These are phyloP conservation scores for Cladosporium sphaerospermum DNA, from an alignment of 2,329 filamentous ascomycete genomes.

Conservation along the genomic window DNA sequence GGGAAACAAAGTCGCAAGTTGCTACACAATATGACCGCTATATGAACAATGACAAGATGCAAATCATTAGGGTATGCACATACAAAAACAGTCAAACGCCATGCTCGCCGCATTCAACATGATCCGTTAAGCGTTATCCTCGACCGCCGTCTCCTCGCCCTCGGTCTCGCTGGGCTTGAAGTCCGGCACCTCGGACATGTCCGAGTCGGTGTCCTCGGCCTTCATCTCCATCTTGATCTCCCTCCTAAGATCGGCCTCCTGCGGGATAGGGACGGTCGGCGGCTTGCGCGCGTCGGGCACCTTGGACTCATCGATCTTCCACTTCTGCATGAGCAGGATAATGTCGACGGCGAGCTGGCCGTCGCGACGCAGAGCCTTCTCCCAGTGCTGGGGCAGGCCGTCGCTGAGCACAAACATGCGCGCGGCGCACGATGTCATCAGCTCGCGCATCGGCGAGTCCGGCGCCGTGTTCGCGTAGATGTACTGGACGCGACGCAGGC, in stretches of 20 bases:
- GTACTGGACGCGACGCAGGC: constrained; percentile 46
- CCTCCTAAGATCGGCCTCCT: constrained; percentile 28
- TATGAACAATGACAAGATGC: too few relatives aligned
- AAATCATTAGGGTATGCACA: background rate
- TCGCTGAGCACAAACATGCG: constrained; percentile 46
- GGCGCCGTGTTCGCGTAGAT: constrained; percentile 28
- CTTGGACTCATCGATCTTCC: constrained; percentile 43
- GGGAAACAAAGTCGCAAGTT: too few relatives aligned
- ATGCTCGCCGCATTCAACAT: background rate
- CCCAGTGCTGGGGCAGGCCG: constrained; percentile 48
- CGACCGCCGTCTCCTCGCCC: constrained; percentile 14
- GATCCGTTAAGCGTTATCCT: constrained; percentile 7
- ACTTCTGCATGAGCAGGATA: constrained; percentile 49
- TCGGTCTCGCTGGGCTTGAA: constrained; percentile 14
- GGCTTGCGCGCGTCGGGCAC: constrained; percentile 47
- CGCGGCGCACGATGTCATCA: constrained; percentile 43
- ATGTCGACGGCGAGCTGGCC: constrained; percentile 51
- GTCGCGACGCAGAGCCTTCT: constrained; percentile 49
- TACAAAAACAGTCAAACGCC: background rate
- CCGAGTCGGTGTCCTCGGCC: constrained; percentile 19
- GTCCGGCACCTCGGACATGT: constrained; percentile 21
- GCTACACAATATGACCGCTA: too few relatives aligned
- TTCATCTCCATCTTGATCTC: constrained; percentile 30
- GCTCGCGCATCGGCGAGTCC: constrained; percentile 28
- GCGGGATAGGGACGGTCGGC: constrained; percentile 33